Evolutionary conservation across 306 rosid species (phyloP).

Genomic region (Castanea sativa): DNA sequence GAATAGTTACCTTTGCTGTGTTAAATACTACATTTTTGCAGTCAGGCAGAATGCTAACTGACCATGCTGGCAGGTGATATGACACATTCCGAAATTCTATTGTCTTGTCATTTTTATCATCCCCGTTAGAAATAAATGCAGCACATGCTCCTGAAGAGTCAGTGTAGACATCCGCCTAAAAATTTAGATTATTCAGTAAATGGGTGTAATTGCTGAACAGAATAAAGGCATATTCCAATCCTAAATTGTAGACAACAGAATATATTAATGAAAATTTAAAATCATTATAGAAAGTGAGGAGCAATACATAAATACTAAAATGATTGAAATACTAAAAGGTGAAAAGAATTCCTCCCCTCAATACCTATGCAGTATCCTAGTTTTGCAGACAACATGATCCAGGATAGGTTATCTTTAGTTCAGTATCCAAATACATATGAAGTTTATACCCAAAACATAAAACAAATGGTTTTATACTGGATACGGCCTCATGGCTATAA

Average conservation of each 20-base stretch:
- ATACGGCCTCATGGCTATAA: not conserved
- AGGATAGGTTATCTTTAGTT: not conserved
- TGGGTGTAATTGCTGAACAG: slow-evolving; percentile 6
- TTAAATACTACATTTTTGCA: slow-evolving; percentile 84
- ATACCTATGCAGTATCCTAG: not conserved
- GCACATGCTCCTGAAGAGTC: slow-evolving; percentile 83
- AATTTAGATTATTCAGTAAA: slow-evolving; percentile 23
- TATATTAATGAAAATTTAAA: slow-evolving; percentile 2
- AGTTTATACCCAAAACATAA: not conserved
- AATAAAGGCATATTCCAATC: slow-evolving; percentile 14
- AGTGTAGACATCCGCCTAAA: slow-evolving; percentile 82
- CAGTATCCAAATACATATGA: not conserved
- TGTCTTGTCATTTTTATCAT: slow-evolving; percentile 77
- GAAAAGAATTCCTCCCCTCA: not conserved
- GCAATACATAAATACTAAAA: not conserved
- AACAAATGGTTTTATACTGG: no score
- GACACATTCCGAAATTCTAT: slow-evolving; percentile 66
- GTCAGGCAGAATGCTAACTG: slow-evolving; percentile 96
- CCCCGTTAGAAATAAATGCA: slow-evolving; percentile 73
- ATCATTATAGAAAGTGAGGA: not conserved
- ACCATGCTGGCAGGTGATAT: slow-evolving; percentile 96
- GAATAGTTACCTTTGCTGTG: slow-evolving; percentile 71
- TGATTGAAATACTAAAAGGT: not conserved
- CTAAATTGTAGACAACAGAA: not conserved
- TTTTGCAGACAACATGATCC: not conserved